Conservation (phyloP, 164 flowering plant species). For the Aristolochia californica region DNA sequence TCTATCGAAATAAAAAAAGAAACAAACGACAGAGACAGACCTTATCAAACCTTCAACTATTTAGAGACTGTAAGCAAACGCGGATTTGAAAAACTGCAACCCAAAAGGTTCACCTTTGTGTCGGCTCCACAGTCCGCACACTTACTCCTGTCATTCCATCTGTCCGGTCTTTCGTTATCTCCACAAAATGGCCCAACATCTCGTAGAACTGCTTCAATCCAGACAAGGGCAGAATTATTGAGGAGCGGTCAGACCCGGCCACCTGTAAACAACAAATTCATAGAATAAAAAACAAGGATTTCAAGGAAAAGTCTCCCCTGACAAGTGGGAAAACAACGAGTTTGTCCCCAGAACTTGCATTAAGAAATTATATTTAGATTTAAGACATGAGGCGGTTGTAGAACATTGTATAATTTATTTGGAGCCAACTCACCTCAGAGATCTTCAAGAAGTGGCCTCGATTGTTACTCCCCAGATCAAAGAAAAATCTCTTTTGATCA, state of each 20-base stretch:
- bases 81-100: no score
- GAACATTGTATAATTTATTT: no score
- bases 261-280: constrained; percentile 40
- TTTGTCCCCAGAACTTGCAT: no score
- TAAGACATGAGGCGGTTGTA: no score
- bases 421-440: constrained; percentile 53
- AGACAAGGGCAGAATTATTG: constrained; percentile 88
- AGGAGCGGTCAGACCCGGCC: constrained; percentile 89
- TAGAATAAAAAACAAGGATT: constrained; percentile 1
- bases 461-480: constrained; percentile 95
- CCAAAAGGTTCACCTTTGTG: constrained; percentile 47
- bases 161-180: constrained; percentile 73
- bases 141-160: constrained; percentile 81
- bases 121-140: constrained; percentile 76
- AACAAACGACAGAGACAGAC: constrained; percentile 3
- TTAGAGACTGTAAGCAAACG: background rate
- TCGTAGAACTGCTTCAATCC: constrained; percentile 86
- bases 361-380: no score
- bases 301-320: no score
- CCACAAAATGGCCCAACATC: constrained; percentile 90
- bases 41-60: constrained; percentile 8
- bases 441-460: constrained; percentile 88
- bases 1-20: constrained; percentile 2
- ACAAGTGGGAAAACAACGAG: no score
- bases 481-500: constrained; percentile 95